Percentiles rank a stretch among this genome's conserved stretches.
Conservation (phyloP, 352 stramenopile genomes). For the Globisporangium spinosum region DNA sequence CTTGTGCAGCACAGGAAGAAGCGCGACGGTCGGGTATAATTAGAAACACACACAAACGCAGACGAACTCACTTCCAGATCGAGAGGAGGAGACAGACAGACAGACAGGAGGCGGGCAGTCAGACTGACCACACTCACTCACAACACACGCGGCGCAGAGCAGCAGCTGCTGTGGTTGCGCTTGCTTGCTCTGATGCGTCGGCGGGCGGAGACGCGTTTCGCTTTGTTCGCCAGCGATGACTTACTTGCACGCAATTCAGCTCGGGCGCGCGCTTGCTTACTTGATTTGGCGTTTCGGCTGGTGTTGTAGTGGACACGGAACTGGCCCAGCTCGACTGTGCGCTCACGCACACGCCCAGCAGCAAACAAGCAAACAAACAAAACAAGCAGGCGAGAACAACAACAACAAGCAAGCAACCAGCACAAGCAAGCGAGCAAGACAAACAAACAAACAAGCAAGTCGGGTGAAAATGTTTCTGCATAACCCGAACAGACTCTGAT, state of each 20-base stretch:
- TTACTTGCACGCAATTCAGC: background rate
- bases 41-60: background rate
- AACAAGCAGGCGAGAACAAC: background rate
- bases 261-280: background rate
- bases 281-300: slow-evolving; percentile 8
- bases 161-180: slow-evolving; percentile 6
- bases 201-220: too few relatives aligned
- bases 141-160: background rate
- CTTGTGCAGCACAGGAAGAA: background rate
- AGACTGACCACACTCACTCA: background rate
- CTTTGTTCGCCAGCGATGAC: background rate
- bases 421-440: slow-evolving; percentile 1
- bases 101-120: background rate
- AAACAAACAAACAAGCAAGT: background rate
- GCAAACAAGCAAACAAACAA: background rate
- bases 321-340: background rate
- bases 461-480: too few relatives aligned
- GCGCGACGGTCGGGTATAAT: slow-evolving; percentile 4
- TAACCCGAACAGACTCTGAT: background rate
- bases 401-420: slow-evolving; percentile 6
- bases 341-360: background rate
- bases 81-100: background rate
- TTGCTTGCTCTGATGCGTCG: background rate
- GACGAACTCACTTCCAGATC: background rate
- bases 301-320: slow-evolving; percentile 5